These are phyloP conservation scores for Vaccinium corymbosum DNA, from an alignment of 148 eudicot species.

Conservation along the genomic window DNA sequence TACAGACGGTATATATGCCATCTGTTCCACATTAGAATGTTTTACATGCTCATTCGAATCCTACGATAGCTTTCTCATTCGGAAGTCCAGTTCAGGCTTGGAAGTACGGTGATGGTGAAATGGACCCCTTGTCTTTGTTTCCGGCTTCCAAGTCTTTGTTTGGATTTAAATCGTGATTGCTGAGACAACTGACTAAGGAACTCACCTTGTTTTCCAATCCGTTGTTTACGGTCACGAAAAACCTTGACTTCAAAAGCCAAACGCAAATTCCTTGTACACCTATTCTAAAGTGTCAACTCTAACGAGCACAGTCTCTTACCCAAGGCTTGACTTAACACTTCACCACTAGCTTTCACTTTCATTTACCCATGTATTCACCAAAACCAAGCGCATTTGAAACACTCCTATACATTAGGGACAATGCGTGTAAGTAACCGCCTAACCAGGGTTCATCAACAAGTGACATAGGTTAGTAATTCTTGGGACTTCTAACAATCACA, in stretches of 20 bases:
- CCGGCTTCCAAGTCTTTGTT: neutral
- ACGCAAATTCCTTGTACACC: neutral
- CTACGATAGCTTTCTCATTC: neutral
- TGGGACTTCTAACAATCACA: neutral
- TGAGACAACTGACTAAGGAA: neutral
- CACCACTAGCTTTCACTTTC: conserved; percentile 1
- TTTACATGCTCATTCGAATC: neutral
- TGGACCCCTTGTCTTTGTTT: neutral
- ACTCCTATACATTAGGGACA: neutral
- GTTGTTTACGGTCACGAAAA: neutral
- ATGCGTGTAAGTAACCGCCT: neutral
- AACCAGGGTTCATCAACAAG: neutral
- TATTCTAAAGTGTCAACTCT: neutral
- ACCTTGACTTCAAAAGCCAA: neutral
- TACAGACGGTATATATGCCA: neutral
- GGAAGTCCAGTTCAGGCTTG: neutral
- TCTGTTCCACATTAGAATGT: neutral
- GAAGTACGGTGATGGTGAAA: neutral
- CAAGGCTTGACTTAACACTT: neutral
- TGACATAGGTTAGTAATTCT: neutral
- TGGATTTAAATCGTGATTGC: neutral
- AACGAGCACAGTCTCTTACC: neutral
- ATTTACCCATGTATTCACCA: neutral
- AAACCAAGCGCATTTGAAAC: neutral
- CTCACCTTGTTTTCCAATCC: neutral